Evolutionary conservation across 306 rosid species (phyloP).

Genomic region (Oemleria cerasiformis): DNA sequence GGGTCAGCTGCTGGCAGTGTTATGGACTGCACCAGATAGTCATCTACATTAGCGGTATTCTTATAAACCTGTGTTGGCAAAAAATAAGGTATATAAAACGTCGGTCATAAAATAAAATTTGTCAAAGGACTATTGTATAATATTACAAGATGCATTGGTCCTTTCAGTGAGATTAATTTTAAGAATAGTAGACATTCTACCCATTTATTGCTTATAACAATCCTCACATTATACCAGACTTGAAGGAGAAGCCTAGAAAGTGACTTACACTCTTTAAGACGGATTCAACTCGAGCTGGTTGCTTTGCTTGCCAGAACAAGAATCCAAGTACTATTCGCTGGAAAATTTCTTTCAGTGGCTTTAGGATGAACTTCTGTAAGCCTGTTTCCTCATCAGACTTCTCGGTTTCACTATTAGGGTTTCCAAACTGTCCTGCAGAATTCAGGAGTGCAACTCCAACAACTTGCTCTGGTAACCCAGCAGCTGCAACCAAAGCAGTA

Average conservation of each 20-base stretch:
- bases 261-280: constrained; percentile 75
- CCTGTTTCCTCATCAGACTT: constrained; percentile 63
- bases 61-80: constrained; percentile 55
- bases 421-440: constrained; percentile 89
- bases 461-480: constrained; percentile 64
- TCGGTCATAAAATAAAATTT: background rate
- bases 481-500: constrained; percentile 82
- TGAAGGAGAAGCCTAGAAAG: constrained; percentile 17
- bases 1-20: constrained; percentile 85
- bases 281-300: constrained; percentile 70
- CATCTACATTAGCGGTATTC: constrained; percentile 81
- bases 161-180: background rate
- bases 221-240: background rate
- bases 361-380: constrained; percentile 53
- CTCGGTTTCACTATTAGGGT: constrained; percentile 37
- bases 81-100: constrained; percentile 5
- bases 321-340: constrained; percentile 82
- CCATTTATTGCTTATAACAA: background rate
- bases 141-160: background rate
- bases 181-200: background rate
- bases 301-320: constrained; percentile 94
- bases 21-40: constrained; percentile 89
- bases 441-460: constrained; percentile 76
- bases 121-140: background rate
- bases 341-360: constrained; percentile 77